These are phyloP conservation scores for Eudorina sp. DNA, from an alignment of 139 green algal species.

Conservation along the genomic window DNA sequence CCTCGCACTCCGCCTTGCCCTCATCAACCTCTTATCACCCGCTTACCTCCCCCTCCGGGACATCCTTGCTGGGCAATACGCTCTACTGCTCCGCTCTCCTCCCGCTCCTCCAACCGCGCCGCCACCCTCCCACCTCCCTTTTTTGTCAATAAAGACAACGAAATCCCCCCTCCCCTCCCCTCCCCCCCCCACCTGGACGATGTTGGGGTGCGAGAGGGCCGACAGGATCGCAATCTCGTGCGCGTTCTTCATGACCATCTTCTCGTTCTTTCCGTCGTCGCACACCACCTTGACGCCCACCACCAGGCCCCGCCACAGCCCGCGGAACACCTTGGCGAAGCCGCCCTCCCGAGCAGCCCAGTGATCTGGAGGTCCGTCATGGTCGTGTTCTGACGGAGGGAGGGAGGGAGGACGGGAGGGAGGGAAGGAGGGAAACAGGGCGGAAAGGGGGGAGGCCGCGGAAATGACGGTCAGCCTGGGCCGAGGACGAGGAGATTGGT, in stretches of 20 bases:
- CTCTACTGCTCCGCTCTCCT: no score
- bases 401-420: neutral
- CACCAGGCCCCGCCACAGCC: constrained; percentile 62
- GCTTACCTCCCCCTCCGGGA: no score
- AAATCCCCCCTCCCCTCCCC: no score
- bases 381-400: constrained; percentile 43
- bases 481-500: no score
- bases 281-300: constrained; percentile 68
- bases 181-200: constrained; percentile 53
- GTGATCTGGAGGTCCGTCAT: constrained; percentile 61
- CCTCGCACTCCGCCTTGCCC: no score
- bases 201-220: constrained; percentile 68
- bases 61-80: no score
- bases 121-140: no score
- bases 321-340: constrained; percentile 75
- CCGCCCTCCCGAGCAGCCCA: constrained; percentile 69
- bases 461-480: no score
- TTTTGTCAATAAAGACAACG: no score
- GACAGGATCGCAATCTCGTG: constrained; percentile 76
- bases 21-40: no score
- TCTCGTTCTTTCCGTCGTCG: constrained; percentile 69
- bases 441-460: neutral
- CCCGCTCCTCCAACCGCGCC: no score
- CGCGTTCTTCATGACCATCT: constrained; percentile 74
- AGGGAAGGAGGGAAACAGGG: neutral